Evolutionary conservation across 768 basidiomycete species (phyloP).

Genomic region (Tylopilus sp.): DNA sequence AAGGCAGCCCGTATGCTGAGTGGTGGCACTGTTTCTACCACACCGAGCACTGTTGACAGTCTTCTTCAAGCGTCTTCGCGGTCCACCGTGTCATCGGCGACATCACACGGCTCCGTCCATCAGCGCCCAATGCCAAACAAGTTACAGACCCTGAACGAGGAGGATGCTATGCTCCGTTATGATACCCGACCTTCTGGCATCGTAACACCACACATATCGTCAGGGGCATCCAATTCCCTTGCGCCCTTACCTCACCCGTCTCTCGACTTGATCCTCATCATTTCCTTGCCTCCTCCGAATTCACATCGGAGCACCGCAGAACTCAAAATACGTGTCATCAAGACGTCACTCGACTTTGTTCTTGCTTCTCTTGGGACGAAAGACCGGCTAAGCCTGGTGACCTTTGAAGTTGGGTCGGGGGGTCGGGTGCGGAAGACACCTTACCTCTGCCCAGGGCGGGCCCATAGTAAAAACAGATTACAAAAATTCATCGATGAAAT

Average conservation of each 20-base stretch:
- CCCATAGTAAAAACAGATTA: conserved; percentile 66
- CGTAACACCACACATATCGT: conserved; percentile 68
- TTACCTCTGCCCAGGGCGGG: conserved; percentile 71
- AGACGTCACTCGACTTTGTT: conserved; percentile 82
- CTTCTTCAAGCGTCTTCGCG: conserved; percentile 63
- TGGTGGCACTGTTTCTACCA: conserved; percentile 61
- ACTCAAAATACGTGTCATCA: conserved; percentile 87
- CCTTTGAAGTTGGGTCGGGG: conserved; percentile 84
- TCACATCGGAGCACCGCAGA: conserved; percentile 74
- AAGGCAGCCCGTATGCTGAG: conserved; percentile 81
- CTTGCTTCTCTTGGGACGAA: conserved; percentile 69
- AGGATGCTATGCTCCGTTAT: conserved; percentile 61
- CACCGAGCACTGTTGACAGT: conserved; percentile 58
- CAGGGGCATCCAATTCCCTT: conserved; percentile 76
- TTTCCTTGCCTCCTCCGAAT: conserved; percentile 77
- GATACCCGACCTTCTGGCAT: conserved; percentile 47
- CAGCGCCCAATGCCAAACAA: conserved; percentile 41
- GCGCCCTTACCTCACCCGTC: conserved; percentile 81
- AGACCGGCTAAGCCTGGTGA: conserved; percentile 87
- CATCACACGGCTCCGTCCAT: conserved; percentile 59
- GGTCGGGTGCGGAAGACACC: conserved; percentile 91
- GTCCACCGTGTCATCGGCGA: conserved; percentile 71
- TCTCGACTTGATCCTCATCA: conserved; percentile 87
- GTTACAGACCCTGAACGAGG: conserved; percentile 66
- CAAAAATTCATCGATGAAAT: conserved; percentile 78